Evolutionary conservation across 352 stramenopile genomes (phyloP).

Genomic region (Halophytophthora polymorphica): DNA sequence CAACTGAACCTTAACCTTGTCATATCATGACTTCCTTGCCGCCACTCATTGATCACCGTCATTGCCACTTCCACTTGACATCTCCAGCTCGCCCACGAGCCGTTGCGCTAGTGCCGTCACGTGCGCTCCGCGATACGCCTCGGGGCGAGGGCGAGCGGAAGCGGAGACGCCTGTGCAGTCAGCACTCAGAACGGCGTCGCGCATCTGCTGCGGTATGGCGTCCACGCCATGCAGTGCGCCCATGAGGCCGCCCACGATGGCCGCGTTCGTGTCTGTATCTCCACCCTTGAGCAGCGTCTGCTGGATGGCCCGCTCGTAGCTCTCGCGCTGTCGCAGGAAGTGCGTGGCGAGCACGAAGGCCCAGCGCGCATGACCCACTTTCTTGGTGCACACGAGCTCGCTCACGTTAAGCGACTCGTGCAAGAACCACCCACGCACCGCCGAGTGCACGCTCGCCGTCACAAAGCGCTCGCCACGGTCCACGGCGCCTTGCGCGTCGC

Average conservation of each 20-base stretch:
- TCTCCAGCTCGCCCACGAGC: conserved; percentile 12
- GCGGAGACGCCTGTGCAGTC: conserved; percentile 23
- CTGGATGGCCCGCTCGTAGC: conserved; percentile 44
- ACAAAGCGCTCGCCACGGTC: conserved; percentile 35
- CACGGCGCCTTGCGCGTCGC: conserved; percentile 34
- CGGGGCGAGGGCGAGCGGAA: conserved; percentile 25
- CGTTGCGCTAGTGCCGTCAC: conserved; percentile 21
- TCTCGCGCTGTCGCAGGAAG: conserved; percentile 35
- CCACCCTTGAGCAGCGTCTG: conserved; percentile 50
- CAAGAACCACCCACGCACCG: conserved; percentile 41
- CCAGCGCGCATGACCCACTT: conserved; percentile 47
- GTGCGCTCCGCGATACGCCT: conserved; percentile 26
- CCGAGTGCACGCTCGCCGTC: conserved; percentile 15
- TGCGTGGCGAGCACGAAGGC: conserved; percentile 47
- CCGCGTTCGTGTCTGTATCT: conserved; percentile 62
- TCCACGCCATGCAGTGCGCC: conserved; percentile 45
- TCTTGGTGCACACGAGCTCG: conserved; percentile 25
- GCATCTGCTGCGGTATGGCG: conserved; percentile 42
- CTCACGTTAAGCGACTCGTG: conserved; percentile 39
- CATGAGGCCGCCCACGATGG: conserved; percentile 48
- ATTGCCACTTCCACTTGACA: background rate
- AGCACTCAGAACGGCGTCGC: conserved; percentile 35
- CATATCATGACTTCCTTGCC: too few species aligned
- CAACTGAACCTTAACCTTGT: too few species aligned
- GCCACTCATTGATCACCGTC: too few species aligned